Evolutionary conservation across 805 yeast genomes (phyloP), one percentile per base, ranked within the genome.

Genomic region (Priceomyces medius): DNA sequence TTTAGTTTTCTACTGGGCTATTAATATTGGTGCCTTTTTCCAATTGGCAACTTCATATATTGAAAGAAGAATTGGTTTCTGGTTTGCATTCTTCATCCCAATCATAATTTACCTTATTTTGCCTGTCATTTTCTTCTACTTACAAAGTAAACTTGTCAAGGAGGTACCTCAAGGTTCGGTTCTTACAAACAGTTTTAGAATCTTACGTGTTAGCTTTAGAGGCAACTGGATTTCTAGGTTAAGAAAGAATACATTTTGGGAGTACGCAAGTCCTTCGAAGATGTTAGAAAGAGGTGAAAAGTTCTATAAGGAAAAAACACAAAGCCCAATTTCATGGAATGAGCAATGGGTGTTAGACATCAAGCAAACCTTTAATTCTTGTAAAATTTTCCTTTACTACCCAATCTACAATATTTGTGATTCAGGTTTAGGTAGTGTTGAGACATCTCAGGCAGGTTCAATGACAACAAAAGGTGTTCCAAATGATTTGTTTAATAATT

Each of bases 61-160:
- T 53, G 81, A 74, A 41, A 72, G 76, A 61, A 57, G 70, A 50
- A 64, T 76, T 43, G 81, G 81, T 19, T 77, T 63, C 58, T 77
- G 80, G 79, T 61, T 75, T 35, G 81, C 80, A 3, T 77, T 66
- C 61, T 66, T 76, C 49, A 63, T 73, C 31, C 81, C 81, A 36
- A 59, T 56, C 19, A 44, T 61, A 24, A 37, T 63, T 28, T 63
- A 63, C 47, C 45, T 64, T 41, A 26, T 63, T 28, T 52, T 66
- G 41, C 71, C 71, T 19, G 17, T 56, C 20, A 51, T 66, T 27
- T 56, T 64, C 42, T 38, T 51, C 20, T 48, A 44, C 32, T 55
- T 64, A 42, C 57, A 59, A 20, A 64, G 57, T 18, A 50, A 50
- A 37, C 55, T 75, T 35, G 53, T 54, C 31, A 56, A 53, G 41